A percentile compares a stretch with the other conserved stretches of the same genome.
These are phyloP conservation scores for Luzula sylvatica DNA, from an alignment of 176 grass and related monocot genomes.

Conservation along the genomic window DNA sequence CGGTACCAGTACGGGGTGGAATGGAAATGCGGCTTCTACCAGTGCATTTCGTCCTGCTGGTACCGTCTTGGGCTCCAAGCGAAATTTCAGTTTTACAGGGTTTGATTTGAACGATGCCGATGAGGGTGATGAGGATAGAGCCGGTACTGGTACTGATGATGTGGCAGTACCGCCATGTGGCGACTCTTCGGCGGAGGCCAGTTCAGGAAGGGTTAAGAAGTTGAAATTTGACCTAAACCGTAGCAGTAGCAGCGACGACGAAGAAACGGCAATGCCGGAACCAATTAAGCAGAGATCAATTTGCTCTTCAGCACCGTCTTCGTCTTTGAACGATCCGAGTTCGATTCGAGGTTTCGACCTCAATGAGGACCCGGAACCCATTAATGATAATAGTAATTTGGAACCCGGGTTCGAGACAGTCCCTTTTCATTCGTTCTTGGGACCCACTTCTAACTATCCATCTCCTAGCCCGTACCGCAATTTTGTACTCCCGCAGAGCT, in stretches of 20 bases:
- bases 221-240: constrained; percentile 25
- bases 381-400: not conserved
- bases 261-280: constrained; percentile 4
- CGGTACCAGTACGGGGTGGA: constrained; percentile 27
- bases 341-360: constrained; percentile 30
- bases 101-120: constrained; percentile 33
- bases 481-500: not conserved
- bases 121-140: constrained; percentile 5
- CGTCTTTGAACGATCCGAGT: constrained; percentile 12
- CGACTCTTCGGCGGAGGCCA: constrained; percentile 25
- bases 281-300: not conserved
- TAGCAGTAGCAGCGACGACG: not conserved
- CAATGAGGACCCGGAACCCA: constrained; percentile 12
- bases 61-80: constrained; percentile 12
- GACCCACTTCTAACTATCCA: constrained; percentile 6
- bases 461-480: constrained; percentile 8
- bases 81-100: constrained; percentile 15
- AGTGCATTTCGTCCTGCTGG: constrained; percentile 33
- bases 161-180: constrained; percentile 8
- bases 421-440: constrained; percentile 22
- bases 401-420: not conserved
- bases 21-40: constrained; percentile 25
- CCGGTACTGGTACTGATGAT: constrained; percentile 10
- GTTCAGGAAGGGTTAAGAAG: constrained; percentile 14
- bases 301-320: constrained; percentile 17